Base-by-base conservation (phyloP, 1,139 yeast genomes). In the Citeromyces siamensis region DNA sequence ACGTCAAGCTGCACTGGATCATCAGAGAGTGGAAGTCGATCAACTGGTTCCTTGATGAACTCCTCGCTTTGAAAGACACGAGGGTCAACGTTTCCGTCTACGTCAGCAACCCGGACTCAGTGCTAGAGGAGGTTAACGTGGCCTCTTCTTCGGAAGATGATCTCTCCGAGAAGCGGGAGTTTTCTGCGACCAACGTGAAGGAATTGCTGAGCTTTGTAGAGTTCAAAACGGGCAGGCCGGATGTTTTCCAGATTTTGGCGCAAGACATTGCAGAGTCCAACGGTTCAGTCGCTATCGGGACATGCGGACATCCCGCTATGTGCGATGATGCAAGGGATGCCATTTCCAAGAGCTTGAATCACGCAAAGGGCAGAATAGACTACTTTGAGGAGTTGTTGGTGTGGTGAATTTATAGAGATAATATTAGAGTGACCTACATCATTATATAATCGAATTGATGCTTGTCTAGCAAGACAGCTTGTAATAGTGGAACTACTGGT, bases 1-100 rank as follows among this genome's bases (percentile, higher is more conserved):
- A 35, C 48, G 50, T 64, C 34, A 64, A 66, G 49, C 50, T 73
- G 19, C 59, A 65, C 48, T 68, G 77, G 74, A 57, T 60, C 17
- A 59, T 71, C 19, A 64, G 71, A 47, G 61, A 67, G 41, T 62
- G 62, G 48, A 58, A 59, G 38, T 62, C 72, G 4, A 47, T 74
- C 37, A 69, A 66, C 44, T 71, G 80, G 76, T 70, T 63, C 49
- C 55, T 52, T 38, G 64, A 57, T 31, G 78, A 68, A 51, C 53
- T 67, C 35, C 29, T 48, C 34, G 47, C 46, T 33, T 52, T 58
- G 39, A 60, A 57, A 39, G 54, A 51, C 27, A 54, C 64, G 2
- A 47, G 52, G 7, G 53, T 64, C 22, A 52, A 59, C 37, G 57
- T 68, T 9, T 47, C 62, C 8, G 49, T 68, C 4, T 67, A 61